Evolutionary conservation across 257 asterid genomes (phyloP).

Genomic region (Fraxinus cuspidata): DNA sequence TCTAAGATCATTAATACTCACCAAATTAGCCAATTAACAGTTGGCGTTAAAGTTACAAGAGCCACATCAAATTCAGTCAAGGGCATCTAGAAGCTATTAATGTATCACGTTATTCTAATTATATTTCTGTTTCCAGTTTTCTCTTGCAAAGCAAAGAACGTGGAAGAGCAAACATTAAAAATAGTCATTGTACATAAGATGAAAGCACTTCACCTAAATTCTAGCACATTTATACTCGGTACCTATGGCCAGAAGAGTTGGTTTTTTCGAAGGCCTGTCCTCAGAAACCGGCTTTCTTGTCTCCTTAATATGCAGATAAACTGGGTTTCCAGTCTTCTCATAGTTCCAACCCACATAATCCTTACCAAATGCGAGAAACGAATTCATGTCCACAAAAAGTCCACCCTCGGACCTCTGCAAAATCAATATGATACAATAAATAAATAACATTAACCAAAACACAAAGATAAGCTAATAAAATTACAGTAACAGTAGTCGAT

Average conservation of each 20-base stretch:
- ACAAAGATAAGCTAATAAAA: background rate
- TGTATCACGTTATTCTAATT: background rate
- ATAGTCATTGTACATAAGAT: background rate
- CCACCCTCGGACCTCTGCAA: constrained; percentile 89
- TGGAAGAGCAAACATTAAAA: background rate
- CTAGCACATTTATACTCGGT: constrained; percentile 17
- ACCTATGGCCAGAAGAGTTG: constrained; percentile 95
- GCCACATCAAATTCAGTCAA: background rate
- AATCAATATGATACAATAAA: constrained; percentile 4
- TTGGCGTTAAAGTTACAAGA: background rate
- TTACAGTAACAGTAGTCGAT: background rate
- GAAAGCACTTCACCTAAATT: constrained; percentile 15
- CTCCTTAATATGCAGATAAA: constrained; percentile 84
- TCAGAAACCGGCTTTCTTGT: constrained; percentile 62
- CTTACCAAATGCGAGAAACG: constrained; percentile 92
- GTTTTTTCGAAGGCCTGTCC: constrained; percentile 92
- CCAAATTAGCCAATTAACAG: background rate
- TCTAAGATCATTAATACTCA: constrained; percentile 18
- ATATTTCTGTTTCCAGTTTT: background rate
- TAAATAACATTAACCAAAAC: background rate
- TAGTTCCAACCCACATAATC: constrained; percentile 88
- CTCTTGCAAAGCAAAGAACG: background rate
- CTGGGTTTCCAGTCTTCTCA: constrained; percentile 84
- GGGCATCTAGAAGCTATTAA: background rate
- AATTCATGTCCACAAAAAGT: constrained; percentile 83